phyloP scores from a whole-genome alignment of 164 flowering plant species.

The Chloranthus sessilifolius region DNA sequence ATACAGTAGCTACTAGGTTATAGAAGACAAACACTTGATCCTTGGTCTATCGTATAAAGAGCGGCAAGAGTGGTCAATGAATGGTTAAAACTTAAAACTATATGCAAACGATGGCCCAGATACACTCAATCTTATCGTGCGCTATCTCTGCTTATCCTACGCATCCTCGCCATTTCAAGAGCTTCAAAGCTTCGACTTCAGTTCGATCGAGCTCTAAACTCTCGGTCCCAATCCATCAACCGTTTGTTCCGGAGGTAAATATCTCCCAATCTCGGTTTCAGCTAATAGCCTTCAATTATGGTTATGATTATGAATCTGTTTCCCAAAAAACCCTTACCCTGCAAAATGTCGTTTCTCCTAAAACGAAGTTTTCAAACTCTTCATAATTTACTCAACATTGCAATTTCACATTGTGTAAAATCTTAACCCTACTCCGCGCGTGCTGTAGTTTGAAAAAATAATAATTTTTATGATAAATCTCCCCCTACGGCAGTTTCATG shows the following conservation, averaged over 20 bases:
- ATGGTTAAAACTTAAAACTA: too few relatives aligned
- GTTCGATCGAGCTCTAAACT: constrained; percentile 20
- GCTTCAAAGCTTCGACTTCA: constrained; percentile 9
- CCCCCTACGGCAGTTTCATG: too few relatives aligned
- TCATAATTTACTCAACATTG: too few relatives aligned
- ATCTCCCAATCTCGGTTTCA: background rate
- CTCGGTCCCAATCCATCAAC: constrained; percentile 20
- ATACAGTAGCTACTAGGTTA: too few relatives aligned
- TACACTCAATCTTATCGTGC: constrained; percentile 39
- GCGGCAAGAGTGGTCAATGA: too few relatives aligned
- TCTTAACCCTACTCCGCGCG: constrained; percentile 1
- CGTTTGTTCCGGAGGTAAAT: constrained; percentile 58
- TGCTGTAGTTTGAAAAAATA: too few relatives aligned
- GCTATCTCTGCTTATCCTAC: constrained; percentile 31
- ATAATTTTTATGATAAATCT: too few relatives aligned
- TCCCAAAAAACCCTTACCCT: background rate
- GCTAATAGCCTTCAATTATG: background rate
- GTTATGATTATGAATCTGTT: background rate
- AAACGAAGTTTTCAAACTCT: too few relatives aligned
- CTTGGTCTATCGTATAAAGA: too few relatives aligned
- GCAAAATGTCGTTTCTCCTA: too few relatives aligned
- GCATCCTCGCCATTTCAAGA: constrained; percentile 6
- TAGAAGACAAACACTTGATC: too few relatives aligned
- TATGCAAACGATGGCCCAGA: too few relatives aligned
- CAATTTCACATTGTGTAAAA: background rate